phyloP scores from a whole-genome alignment of 1,139 yeast genomes.

The Magnusiomyces sp. region DNA sequence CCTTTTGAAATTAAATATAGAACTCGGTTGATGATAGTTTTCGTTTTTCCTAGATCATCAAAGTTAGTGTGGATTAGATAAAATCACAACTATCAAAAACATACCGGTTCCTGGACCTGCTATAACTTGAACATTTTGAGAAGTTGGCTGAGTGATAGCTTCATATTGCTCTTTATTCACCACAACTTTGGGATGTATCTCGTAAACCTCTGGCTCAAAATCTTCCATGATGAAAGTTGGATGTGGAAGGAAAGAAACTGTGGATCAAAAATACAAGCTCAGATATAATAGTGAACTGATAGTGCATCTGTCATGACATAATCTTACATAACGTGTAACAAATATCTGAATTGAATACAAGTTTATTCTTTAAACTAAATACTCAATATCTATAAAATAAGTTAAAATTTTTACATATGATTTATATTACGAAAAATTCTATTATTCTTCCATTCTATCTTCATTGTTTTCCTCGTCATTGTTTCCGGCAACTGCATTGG shows the following conservation, averaged over 20 bases:
- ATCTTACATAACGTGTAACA: no score
- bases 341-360: no score
- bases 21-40: slow-evolving; percentile 69
- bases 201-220: no score
- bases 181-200: background rate
- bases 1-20: slow-evolving; percentile 54
- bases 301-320: no score
- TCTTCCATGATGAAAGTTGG: no score
- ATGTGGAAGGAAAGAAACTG: no score
- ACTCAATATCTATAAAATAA: no score
- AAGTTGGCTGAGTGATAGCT: slow-evolving; percentile 52
- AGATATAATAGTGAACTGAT: no score
- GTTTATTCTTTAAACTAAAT: no score
- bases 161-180: slow-evolving; percentile 50
- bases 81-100: background rate
- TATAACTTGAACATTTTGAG: slow-evolving; percentile 58
- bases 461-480: slow-evolving; percentile 47
- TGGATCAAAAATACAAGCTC: no score
- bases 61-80: slow-evolving; percentile 6
- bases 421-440: no score
- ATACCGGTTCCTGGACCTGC: slow-evolving; percentile 83
- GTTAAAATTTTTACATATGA: no score
- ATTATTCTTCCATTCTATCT: slow-evolving; percentile 39
- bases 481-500: slow-evolving; percentile 67
- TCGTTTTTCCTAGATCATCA: slow-evolving; percentile 56